Conservation (phyloP, 805 yeast genomes). For the Diddensiella transvaalensis region DNA sequence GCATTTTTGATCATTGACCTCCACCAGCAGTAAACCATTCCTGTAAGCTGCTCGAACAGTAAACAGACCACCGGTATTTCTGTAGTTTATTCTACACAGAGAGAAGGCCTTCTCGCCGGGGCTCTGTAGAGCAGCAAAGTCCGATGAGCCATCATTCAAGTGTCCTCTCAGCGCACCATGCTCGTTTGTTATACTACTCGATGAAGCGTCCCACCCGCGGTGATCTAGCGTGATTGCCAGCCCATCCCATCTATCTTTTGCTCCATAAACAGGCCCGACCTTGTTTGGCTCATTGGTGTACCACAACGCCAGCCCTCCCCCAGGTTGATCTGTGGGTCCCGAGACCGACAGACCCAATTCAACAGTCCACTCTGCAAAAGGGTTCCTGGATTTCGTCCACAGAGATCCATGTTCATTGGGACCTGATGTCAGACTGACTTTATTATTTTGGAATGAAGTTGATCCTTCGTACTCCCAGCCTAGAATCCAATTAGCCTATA, state of each 20-base stretch:
- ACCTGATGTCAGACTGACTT: constrained; percentile 24
- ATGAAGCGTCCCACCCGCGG: constrained; percentile 24
- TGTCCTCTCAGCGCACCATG: constrained; percentile 36
- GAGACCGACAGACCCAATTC: constrained; percentile 31
- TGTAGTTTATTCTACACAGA: constrained; percentile 35
- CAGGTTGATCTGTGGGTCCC: constrained; percentile 31
- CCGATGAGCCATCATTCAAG: constrained; percentile 36
- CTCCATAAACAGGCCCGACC: constrained; percentile 37
- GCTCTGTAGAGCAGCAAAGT: constrained; percentile 23
- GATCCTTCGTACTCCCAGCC: constrained; percentile 27
- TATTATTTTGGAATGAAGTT: constrained; percentile 19
- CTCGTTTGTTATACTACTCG: constrained; percentile 2
- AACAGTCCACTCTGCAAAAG: constrained; percentile 34
- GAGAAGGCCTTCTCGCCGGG: constrained; percentile 35
- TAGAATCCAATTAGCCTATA: constrained; percentile 2
- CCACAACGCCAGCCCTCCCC: constrained; percentile 39
- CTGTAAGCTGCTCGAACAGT: constrained; percentile 33
- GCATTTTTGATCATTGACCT: constrained; percentile 38
- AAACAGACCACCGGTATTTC: constrained; percentile 33
- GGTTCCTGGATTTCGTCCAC: constrained; percentile 31
- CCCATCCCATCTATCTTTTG: constrained; percentile 39
- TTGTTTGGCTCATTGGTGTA: constrained; percentile 28
- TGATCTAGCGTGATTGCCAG: constrained; percentile 38
- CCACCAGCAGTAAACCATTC: constrained; percentile 31
- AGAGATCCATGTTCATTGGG: constrained; percentile 32